Percentiles rank a stretch among this genome's conserved stretches.
Evolutionary conservation across 768 basidiomycete species (phyloP).

Genomic region (Boletus rubropictus): DNA sequence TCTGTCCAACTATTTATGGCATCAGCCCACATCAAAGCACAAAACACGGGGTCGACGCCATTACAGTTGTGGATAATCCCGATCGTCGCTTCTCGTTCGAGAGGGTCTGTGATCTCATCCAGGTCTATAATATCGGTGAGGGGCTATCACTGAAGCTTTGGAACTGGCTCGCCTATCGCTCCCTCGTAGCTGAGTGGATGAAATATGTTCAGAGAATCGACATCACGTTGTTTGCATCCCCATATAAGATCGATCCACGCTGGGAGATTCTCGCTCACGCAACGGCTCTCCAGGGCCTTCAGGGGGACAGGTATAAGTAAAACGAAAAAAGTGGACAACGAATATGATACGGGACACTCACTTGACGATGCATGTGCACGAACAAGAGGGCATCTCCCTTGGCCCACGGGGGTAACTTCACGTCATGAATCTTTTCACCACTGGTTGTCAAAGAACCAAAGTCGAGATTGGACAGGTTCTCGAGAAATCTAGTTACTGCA

Average conservation of each 20-base stretch:
- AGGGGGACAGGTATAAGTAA: not conserved
- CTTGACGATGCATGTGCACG: constrained; percentile 69
- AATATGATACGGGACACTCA: constrained; percentile 26
- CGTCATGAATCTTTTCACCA: constrained; percentile 79
- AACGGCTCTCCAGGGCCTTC: constrained; percentile 82
- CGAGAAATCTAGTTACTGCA: constrained; percentile 57
- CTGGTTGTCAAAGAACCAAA: constrained; percentile 70
- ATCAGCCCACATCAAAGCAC: constrained; percentile 1
- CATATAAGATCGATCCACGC: constrained; percentile 95
- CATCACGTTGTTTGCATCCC: constrained; percentile 81
- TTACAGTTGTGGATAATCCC: constrained; percentile 93
- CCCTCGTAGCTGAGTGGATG: constrained; percentile 94
- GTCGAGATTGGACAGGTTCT: constrained; percentile 74
- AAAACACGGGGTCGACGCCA: constrained; percentile 12
- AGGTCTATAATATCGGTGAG: constrained; percentile 47
- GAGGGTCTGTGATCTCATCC: constrained; percentile 77
- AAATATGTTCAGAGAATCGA: constrained; percentile 74
- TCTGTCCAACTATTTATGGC: constrained; percentile 69
- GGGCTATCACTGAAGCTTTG: not conserved
- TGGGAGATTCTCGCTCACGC: constrained; percentile 78
- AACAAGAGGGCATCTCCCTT: constrained; percentile 79
- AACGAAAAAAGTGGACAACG: not conserved
- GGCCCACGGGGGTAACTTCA: constrained; percentile 89
- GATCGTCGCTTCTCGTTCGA: constrained; percentile 87
- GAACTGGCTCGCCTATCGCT: constrained; percentile 54